phyloP scores from a whole-genome alignment of 192 early-diverging fungal species.

The Entophlyctis luteolus region DNA sequence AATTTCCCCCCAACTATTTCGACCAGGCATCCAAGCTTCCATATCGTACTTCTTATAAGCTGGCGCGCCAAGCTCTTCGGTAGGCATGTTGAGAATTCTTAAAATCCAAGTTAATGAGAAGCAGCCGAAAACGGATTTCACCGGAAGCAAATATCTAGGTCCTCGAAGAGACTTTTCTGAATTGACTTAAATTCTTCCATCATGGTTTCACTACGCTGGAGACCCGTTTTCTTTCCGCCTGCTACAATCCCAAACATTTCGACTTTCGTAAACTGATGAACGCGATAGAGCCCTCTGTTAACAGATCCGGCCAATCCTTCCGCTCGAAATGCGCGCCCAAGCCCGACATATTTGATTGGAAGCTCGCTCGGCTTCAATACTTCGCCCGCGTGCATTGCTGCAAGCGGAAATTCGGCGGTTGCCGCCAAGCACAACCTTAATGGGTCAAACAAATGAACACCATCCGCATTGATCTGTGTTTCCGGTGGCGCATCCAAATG shows the following conservation, averaged over 20 bases:
- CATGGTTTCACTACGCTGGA: slow-evolving; percentile 57
- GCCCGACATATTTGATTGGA: slow-evolving; percentile 72
- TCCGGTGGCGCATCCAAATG: slow-evolving; percentile 32
- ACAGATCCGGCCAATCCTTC: slow-evolving; percentile 81
- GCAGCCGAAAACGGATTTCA: not conserved
- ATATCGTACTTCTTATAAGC: slow-evolving; percentile 90
- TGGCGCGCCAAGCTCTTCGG: slow-evolving; percentile 84
- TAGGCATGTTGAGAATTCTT: slow-evolving; percentile 84
- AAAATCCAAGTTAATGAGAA: slow-evolving; percentile 19
- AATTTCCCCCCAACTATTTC: slow-evolving; percentile 77
- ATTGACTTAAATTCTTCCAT: slow-evolving; percentile 68
- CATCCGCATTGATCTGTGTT: not conserved
- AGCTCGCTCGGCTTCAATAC: slow-evolving; percentile 55
- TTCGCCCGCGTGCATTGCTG: slow-evolving; percentile 74
- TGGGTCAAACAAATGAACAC: slow-evolving; percentile 38
- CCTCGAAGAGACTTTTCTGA: slow-evolving; percentile 70
- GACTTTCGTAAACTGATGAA: slow-evolving; percentile 94
- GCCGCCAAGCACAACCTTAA: slow-evolving; percentile 66
- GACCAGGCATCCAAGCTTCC: slow-evolving; percentile 96
- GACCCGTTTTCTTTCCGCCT: slow-evolving; percentile 22
- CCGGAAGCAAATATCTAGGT: slow-evolving; percentile 75
- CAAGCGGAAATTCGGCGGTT: slow-evolving; percentile 89
- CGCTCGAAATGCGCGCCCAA: slow-evolving; percentile 84
- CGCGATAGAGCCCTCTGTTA: slow-evolving; percentile 85
- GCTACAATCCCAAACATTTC: slow-evolving; percentile 78